Evolutionary conservation across 2,329 filamentous ascomycete species (phyloP).

Genomic region (Colletotrichum acutatum): DNA sequence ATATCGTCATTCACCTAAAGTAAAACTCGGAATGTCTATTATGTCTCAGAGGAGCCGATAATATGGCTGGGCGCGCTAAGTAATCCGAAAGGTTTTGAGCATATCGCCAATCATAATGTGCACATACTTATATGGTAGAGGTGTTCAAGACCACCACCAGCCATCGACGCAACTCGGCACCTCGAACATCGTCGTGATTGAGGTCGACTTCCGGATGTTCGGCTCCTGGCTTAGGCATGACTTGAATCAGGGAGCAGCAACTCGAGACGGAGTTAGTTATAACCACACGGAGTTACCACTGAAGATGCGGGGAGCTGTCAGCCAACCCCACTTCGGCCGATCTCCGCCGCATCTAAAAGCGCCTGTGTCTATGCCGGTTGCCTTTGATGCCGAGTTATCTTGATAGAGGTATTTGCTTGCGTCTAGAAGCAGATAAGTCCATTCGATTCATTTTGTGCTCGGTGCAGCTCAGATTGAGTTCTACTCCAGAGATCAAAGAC

Average conservation of each 20-base stretch:
- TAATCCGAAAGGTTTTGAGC: no score
- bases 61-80: no score
- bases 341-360: not conserved
- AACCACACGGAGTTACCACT: not conserved
- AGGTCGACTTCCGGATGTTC: not conserved
- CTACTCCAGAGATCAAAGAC: not conserved
- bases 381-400: not conserved
- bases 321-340: not conserved
- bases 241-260: not conserved
- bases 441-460: not conserved
- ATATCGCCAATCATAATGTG: no score
- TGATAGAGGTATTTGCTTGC: not conserved
- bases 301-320: not conserved
- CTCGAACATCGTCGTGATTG: not conserved
- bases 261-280: not conserved
- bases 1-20: not conserved
- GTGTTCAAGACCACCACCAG: no score
- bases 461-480: not conserved
- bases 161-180: not conserved
- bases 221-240: not conserved
- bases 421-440: not conserved
- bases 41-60: no score
- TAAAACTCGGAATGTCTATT: no score
- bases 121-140: no score
- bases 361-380: not conserved